Evolutionary conservation across 768 basidiomycete genomes (phyloP), one percentile per base, ranked within the genome.

Genomic region (Boletus subcaerulescens): DNA sequence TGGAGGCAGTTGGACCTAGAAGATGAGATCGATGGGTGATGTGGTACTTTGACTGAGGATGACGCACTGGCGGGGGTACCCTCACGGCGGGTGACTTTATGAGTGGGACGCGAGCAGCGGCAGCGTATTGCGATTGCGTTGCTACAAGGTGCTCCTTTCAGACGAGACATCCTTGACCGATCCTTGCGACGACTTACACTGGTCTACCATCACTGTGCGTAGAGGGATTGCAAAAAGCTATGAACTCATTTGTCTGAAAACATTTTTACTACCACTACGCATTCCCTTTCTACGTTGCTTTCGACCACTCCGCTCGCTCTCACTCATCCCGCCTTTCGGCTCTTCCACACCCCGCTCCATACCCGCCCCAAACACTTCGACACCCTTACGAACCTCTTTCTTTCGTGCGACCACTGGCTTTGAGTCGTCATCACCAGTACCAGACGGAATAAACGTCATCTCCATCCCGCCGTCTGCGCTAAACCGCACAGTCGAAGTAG

Each of bases 51-150:
- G 14, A 18, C 15, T 8, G 31, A 7, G 29, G 35, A 40, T 12
- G 45, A 65, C 79, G 17, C 61, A 95, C 95, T 12, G 86, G 86
- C 60, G 78, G 80, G 2, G 95, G 94, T 3, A 96, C 84, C 45
- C 93, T 85, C 17, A 97, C 80, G 55, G 91, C 91, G 0, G 94
- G 96, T 3, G 91, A 92, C 72, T 95, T 91, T 71, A 97, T 96
- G 44, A 98, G 75, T 0, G 95, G 94, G 3, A 93, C 85, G 48
- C 77, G 78, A 4, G 84, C 77, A 17, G 85, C 88, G 1, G 89
- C 82, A 0, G 86, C 80, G 67, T 96, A 96, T 60, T 92, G 92
- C 7, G 87, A 85, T 79, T 74, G 61, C 15, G 57, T 58, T 18
- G 53, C 64, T 62, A 42, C 45, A 15, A 31, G 3, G 35, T n/a